Evolutionary conservation across 169 alveolate species (phyloP).

Genomic region (Hepatocystis sp.): DNA sequence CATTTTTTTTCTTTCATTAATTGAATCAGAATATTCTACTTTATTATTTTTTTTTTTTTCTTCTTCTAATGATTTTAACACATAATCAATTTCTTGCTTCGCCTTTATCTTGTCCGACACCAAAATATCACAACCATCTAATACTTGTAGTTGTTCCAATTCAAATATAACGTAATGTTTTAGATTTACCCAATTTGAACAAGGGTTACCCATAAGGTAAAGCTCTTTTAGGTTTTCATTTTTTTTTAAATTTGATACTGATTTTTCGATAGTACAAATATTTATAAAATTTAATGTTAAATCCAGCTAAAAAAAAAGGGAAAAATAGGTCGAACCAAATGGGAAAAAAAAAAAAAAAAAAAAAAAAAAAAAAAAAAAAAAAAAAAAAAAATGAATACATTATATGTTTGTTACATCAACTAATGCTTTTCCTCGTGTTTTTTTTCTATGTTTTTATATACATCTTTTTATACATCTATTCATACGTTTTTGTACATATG

Average conservation of each 20-base stretch:
- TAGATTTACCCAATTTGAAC: conserved; percentile 87
- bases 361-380: not conserved
- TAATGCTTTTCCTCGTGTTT: not conserved
- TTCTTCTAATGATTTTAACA: conserved; percentile 77
- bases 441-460: not conserved
- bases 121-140: conserved; percentile 90
- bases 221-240: conserved; percentile 84
- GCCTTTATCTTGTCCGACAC: conserved; percentile 89
- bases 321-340: not conserved
- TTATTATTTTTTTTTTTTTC: conserved; percentile 9
- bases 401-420: not conserved
- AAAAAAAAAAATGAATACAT: not conserved
- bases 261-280: conserved; percentile 84
- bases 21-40: conserved; percentile 75
- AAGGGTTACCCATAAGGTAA: conserved; percentile 92
- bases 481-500: too few relatives aligned
- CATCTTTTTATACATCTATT: too few relatives aligned
- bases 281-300: conserved; percentile 92
- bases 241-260: conserved; percentile 81
- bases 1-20: conserved; percentile 75
- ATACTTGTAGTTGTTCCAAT: conserved; percentile 81
- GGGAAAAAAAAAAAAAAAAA: not conserved
- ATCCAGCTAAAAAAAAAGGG: conserved; percentile 83
- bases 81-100: conserved; percentile 77
- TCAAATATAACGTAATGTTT: conserved; percentile 83